Conservation (phyloP, 192 early-diverging fungal species). For the Coemansia sp. region DNA sequence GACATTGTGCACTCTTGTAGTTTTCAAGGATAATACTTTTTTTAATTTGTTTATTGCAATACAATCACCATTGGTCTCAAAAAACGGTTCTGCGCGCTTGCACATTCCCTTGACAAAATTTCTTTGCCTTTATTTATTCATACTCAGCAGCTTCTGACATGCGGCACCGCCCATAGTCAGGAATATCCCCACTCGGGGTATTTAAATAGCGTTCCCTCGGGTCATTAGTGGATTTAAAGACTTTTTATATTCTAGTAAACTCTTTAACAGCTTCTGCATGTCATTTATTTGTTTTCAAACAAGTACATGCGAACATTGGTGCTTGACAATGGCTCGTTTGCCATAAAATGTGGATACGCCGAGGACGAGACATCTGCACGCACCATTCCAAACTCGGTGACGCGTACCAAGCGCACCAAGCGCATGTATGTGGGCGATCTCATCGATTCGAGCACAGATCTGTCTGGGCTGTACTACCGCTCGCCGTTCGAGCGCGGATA, state of each 20-base stretch:
- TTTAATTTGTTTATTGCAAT: too few relatives aligned
- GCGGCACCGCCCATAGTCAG: too few relatives aligned
- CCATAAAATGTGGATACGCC: slow-evolving; percentile 62
- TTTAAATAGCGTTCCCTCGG: too few relatives aligned
- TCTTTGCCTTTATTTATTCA: too few relatives aligned
- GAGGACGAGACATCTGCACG: slow-evolving; percentile 2
- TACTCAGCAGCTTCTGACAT: too few relatives aligned
- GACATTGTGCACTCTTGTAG: neutral
- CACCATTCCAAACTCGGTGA: slow-evolving; percentile 29
- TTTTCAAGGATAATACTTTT: neutral
- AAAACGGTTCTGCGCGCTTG: too few relatives aligned
- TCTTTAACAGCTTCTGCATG: neutral
- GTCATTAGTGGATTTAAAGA: too few relatives aligned
- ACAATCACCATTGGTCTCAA: too few relatives aligned
- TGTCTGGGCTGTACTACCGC: slow-evolving; percentile 69
- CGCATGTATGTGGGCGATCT: slow-evolving; percentile 71
- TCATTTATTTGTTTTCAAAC: too few relatives aligned
- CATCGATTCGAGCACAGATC: slow-evolving; percentile 59
- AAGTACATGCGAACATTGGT: slow-evolving; percentile 50
- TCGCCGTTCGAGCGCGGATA: slow-evolving; percentile 81
- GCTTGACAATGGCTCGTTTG: slow-evolving; percentile 69
- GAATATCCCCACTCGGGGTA: too few relatives aligned
- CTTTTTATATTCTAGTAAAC: too few relatives aligned
- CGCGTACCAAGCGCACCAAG: slow-evolving; percentile 57
- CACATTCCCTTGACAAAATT: too few relatives aligned